Conservation (phyloP, 2,329 filamentous ascomycete genomes). For the Diplodia intermedia region DNA sequence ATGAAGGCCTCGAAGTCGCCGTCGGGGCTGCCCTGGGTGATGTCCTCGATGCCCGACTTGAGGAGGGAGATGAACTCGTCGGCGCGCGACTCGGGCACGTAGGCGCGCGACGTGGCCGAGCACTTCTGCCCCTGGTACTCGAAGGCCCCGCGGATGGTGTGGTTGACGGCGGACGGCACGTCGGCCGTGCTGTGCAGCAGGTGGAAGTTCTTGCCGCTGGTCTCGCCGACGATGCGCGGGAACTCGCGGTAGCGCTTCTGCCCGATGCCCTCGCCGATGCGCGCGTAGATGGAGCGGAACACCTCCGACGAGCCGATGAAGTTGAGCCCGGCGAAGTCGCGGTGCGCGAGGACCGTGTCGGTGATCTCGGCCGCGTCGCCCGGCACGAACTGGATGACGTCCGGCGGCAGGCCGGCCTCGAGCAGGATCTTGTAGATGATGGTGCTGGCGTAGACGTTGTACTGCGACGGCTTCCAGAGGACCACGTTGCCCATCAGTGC, state of each 20-base stretch:
- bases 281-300: conserved; percentile 87
- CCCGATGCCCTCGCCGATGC: conserved; percentile 81
- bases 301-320: conserved; percentile 93
- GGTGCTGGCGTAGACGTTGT: conserved; percentile 87
- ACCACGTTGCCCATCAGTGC: conserved; percentile 93
- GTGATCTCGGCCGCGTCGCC: conserved; percentile 87
- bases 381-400: conserved; percentile 92
- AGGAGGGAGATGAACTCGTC: conserved; percentile 72
- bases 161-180: conserved; percentile 76
- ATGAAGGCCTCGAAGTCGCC: conserved; percentile 76
- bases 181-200: conserved; percentile 79
- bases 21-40: conserved; percentile 74
- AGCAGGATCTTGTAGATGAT: conserved; percentile 87
- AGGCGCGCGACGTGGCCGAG: conserved; percentile 80
- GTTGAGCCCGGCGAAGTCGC: conserved; percentile 84
- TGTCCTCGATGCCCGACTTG: conserved; percentile 69
- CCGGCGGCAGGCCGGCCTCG: conserved; percentile 85
- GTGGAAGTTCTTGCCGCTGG: conserved; percentile 94
- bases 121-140: conserved; percentile 94
- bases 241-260: conserved; percentile 84
- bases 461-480: conserved; percentile 92
- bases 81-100: conserved; percentile 78
- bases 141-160: conserved; percentile 85
- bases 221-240: conserved; percentile 88
- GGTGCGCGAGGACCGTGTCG: conserved; percentile 75